These are phyloP conservation scores for Oryza punctata DNA, from an alignment of 176 grass and related monocot species.

Conservation along the genomic window DNA sequence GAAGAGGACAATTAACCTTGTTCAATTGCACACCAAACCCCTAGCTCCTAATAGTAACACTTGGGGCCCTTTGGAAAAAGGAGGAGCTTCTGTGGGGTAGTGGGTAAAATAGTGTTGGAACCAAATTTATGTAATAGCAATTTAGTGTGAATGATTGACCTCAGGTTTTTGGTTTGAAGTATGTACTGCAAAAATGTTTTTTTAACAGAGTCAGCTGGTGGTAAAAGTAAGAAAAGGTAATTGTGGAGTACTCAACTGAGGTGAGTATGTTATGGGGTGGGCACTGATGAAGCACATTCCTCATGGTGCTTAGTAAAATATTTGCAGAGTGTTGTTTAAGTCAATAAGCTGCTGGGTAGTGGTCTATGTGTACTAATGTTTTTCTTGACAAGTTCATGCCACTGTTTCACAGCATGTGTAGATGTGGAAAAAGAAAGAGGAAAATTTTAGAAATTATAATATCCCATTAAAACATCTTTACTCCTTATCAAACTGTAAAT, in stretches of 20 bases:
- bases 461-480: not conserved
- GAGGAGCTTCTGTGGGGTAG: conserved; percentile 32
- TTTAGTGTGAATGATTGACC: not conserved
- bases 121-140: not conserved
- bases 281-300: not conserved
- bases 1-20: not conserved
- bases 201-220: not conserved
- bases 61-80: conserved; percentile 31
- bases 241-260: not conserved
- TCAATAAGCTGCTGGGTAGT: not conserved
- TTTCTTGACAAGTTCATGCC: not conserved
- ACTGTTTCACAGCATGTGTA: not conserved
- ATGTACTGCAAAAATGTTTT: not conserved
- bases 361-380: not conserved
- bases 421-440: not conserved
- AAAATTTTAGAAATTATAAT: no score
- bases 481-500: not conserved
- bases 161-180: not conserved
- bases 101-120: not conserved
- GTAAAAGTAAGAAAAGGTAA: not conserved
- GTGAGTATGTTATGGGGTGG: not conserved
- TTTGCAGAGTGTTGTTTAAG: not conserved
- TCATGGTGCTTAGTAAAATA: not conserved
- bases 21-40: conserved; percentile 16
- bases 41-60: not conserved